phyloP scores from a whole-genome alignment of 2,329 filamentous ascomycete genomes.

The Clonostachys chloroleuca region DNA sequence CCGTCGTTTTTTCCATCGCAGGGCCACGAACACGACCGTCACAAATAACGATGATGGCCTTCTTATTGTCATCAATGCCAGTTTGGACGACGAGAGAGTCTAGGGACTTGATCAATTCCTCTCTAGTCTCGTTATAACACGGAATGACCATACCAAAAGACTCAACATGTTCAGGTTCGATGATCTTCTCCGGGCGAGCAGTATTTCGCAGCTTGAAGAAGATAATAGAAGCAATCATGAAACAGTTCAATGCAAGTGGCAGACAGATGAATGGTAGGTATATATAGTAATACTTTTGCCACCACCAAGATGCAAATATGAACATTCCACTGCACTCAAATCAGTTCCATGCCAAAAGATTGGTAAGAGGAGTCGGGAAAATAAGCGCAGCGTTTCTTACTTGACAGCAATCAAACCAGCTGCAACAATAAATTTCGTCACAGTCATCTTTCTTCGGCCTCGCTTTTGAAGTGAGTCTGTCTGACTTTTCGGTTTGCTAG shows the following conservation, averaged over 20 bases:
- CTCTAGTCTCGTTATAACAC: slow-evolving; percentile 34
- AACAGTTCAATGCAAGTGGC: slow-evolving; percentile 13
- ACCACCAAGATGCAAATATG: slow-evolving; percentile 16
- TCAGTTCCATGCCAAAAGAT: background rate
- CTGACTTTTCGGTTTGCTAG: background rate
- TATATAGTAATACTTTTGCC: slow-evolving; percentile 12
- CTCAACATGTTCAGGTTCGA: slow-evolving; percentile 16
- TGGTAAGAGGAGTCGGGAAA: background rate
- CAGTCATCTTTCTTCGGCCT: slow-evolving; percentile 4
- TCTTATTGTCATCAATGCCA: slow-evolving; percentile 11
- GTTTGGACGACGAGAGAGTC: slow-evolving; percentile 17
- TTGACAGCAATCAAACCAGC: slow-evolving; percentile 3
- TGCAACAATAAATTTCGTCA: slow-evolving; percentile 4
- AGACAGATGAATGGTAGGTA: slow-evolving; percentile 16
- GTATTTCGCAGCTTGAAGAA: slow-evolving; percentile 8
- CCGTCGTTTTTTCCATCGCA: slow-evolving; percentile 12
- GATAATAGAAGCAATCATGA: slow-evolving; percentile 14
- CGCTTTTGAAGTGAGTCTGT: slow-evolving; percentile 1
- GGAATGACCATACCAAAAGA: slow-evolving; percentile 29
- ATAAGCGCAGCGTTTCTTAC: background rate
- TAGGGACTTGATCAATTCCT: slow-evolving; percentile 24
- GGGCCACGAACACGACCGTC: slow-evolving; percentile 14
- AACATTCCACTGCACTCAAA: slow-evolving; percentile 9
- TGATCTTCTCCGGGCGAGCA: slow-evolving; percentile 6
- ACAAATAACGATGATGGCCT: slow-evolving; percentile 13